Conservation (phyloP, 768 basidiomycete genomes). For the Pholiota microspora region DNA sequence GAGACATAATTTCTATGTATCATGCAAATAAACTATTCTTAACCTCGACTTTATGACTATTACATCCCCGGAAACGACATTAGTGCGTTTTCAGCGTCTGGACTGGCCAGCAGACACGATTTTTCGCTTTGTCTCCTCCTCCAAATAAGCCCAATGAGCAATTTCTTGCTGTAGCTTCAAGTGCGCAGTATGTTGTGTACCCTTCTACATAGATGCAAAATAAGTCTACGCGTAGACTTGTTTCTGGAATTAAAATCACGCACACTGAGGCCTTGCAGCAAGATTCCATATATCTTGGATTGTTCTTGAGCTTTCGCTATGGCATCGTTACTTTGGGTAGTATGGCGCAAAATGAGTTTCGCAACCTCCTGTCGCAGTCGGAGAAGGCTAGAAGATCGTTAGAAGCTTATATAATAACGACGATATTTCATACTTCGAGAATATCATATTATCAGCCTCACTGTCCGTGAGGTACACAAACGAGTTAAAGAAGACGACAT, state of each 20-base stretch:
- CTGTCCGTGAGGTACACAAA: slow-evolving; percentile 79
- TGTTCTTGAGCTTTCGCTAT: slow-evolving; percentile 65
- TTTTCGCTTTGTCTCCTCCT: slow-evolving; percentile 73
- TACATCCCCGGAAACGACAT: neutral
- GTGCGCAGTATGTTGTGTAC: slow-evolving; percentile 70
- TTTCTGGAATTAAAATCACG: slow-evolving; percentile 25
- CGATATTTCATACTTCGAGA: slow-evolving; percentile 68
- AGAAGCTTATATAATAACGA: neutral
- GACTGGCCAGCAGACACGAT: slow-evolving; percentile 45
- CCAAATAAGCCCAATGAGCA: slow-evolving; percentile 81
- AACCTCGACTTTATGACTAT: too few relatives aligned
- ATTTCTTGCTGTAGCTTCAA: slow-evolving; percentile 86
- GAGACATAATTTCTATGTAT: too few relatives aligned
- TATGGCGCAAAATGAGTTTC: slow-evolving; percentile 73
- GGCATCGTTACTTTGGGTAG: slow-evolving; percentile 61
- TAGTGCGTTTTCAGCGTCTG: neutral
- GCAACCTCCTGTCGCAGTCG: slow-evolving; percentile 84
- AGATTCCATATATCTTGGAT: slow-evolving; percentile 68
- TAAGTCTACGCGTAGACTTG: neutral
- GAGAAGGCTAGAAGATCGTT: slow-evolving; percentile 51
- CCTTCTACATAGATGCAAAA: slow-evolving; percentile 47
- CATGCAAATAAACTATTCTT: too few relatives aligned
- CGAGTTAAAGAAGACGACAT: slow-evolving; percentile 78
- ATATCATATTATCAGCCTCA: slow-evolving; percentile 95
- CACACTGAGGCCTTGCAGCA: slow-evolving; percentile 78